These are phyloP conservation scores for Diaporthe helianthi DNA, from an alignment of 2,329 filamentous ascomycete genomes.

Conservation along the genomic window DNA sequence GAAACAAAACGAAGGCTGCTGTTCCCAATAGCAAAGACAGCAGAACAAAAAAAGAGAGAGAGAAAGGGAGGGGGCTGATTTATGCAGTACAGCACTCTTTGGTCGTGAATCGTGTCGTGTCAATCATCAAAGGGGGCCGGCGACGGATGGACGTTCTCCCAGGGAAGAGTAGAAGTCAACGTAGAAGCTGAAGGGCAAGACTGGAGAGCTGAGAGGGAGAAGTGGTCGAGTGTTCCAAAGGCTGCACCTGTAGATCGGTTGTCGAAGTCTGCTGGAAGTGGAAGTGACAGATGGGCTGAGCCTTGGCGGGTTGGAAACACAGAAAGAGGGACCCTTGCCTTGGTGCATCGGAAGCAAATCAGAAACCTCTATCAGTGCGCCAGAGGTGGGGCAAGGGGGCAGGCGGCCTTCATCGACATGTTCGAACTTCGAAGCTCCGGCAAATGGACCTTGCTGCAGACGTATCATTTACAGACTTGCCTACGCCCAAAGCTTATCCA, in stretches of 20 bases:
- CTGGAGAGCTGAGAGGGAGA: background rate
- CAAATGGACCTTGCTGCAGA: background rate
- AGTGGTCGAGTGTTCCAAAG: background rate
- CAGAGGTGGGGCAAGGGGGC: background rate
- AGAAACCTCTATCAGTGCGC: background rate
- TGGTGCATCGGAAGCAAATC: background rate
- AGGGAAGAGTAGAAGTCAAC: background rate
- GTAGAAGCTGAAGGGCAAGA: background rate
- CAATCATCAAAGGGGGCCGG: conserved; percentile 27
- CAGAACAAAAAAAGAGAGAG: conserved; percentile 13
- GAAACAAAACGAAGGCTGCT: conserved; percentile 13
- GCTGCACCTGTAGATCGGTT: conserved; percentile 15
- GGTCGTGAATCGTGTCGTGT: conserved; percentile 31
- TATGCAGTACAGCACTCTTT: conserved; percentile 26
- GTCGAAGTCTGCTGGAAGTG: conserved; percentile 14
- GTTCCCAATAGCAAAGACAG: conserved; percentile 13
- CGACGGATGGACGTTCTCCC: background rate
- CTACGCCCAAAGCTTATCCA: background rate
- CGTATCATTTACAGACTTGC: background rate
- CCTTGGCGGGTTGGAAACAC: conserved; percentile 4
- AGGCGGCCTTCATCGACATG: no score
- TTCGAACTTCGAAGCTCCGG: background rate
- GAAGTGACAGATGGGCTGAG: conserved; percentile 21
- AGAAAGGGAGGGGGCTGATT: conserved; percentile 9
- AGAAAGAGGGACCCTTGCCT: conserved; percentile 32